A percentile compares a stretch with the other conserved stretches of the same genome.
Evolutionary conservation across 2,329 filamentous ascomycete species (phyloP).

Genomic region (Penicillium sp.): DNA sequence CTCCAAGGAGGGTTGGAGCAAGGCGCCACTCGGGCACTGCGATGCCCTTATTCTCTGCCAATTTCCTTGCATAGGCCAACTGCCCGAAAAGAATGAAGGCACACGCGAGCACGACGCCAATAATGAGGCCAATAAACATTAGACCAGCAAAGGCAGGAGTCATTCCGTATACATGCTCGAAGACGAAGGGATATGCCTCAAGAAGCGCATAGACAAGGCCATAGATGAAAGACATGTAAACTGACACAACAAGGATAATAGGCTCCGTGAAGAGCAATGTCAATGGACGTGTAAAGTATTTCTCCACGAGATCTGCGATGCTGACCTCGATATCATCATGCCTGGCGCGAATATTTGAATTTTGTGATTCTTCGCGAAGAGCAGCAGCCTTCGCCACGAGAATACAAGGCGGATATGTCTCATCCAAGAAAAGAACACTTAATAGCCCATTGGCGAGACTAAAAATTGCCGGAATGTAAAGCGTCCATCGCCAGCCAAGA

Average conservation of each 20-base stretch:
- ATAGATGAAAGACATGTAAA: constrained; percentile 37
- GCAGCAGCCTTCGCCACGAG: constrained; percentile 53
- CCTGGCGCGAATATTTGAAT: constrained; percentile 58
- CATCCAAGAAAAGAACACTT: constrained; percentile 46
- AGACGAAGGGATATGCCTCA: constrained; percentile 32
- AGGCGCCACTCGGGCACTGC: constrained; percentile 33
- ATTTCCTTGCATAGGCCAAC: constrained; percentile 23
- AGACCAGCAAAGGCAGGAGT: constrained; percentile 28
- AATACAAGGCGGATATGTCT: constrained; percentile 55
- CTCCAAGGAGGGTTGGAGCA: constrained; percentile 27
- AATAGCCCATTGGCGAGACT: constrained; percentile 45
- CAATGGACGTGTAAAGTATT: constrained; percentile 47
- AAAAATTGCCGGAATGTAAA: constrained; percentile 53
- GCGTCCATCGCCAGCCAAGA: constrained; percentile 53
- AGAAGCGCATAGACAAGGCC: constrained; percentile 30
- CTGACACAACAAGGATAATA: constrained; percentile 34
- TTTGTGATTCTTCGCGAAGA: constrained; percentile 51
- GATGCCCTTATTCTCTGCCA: constrained; percentile 22
- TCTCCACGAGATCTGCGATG: constrained; percentile 44
- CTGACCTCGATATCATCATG: constrained; percentile 52
- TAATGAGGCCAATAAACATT: constrained; percentile 32
- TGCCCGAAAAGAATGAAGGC: constrained; percentile 30
- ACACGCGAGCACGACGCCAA: constrained; percentile 22
- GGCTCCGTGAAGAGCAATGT: constrained; percentile 39
- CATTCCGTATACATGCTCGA: constrained; percentile 32